Percentiles rank a stretch among this genome's conserved stretches.
Evolutionary conservation across 2,329 filamentous ascomycete species (phyloP).

Genomic region (Trichoderma sp.): DNA sequence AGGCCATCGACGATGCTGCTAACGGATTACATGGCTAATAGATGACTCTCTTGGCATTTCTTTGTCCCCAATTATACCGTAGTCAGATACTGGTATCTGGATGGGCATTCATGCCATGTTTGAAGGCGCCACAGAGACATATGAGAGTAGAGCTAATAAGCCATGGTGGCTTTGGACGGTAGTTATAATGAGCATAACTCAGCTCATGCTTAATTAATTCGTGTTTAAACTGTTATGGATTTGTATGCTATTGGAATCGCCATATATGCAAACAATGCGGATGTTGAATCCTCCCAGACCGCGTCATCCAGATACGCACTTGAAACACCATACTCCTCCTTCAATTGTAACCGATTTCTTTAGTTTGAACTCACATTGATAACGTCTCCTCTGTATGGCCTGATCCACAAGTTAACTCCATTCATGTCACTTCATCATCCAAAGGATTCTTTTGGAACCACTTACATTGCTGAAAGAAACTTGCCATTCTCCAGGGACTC

Average conservation of each 20-base stretch:
- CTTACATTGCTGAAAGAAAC: not conserved
- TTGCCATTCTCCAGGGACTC: no score
- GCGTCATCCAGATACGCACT: not conserved
- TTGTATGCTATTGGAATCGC: not conserved
- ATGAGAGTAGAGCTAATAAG: no score
- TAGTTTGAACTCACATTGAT: not conserved
- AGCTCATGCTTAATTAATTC: not conserved
- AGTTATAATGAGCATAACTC: not conserved
- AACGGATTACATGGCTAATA: no score
- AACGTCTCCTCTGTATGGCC: not conserved
- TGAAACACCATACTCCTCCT: not conserved
- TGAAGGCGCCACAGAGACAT: no score
- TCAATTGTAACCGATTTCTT: not conserved
- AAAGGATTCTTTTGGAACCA: not conserved
- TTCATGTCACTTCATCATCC: not conserved
- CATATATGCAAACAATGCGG: not conserved
- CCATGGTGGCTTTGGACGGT: not conserved
- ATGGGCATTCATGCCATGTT: no score
- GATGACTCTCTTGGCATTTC: no score
- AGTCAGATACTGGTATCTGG: no score
- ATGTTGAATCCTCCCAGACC: not conserved
- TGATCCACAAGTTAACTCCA: not conserved
- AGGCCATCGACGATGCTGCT: no score
- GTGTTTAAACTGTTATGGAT: not conserved
- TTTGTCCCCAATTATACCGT: no score